Evolutionary conservation across 192 early-diverging fungal species (phyloP).

Genomic region (Rhizophagus prolifer): DNA sequence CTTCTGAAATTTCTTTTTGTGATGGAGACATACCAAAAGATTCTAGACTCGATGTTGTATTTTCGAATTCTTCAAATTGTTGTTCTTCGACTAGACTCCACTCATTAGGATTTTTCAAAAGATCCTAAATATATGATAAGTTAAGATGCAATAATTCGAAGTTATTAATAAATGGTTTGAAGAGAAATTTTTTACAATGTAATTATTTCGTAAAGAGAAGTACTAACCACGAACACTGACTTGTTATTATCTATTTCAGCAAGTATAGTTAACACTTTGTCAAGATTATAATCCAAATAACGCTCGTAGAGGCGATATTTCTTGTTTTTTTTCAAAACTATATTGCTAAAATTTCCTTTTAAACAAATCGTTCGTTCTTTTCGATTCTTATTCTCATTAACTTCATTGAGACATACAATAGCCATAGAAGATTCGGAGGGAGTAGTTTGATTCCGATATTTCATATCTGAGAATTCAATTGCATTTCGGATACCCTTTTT

Average conservation of each 20-base stretch:
- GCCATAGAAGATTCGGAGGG: too few relatives aligned
- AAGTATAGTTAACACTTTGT: constrained; percentile 24
- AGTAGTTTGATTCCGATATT: too few relatives aligned
- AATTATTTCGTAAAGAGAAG: too few relatives aligned
- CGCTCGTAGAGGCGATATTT: constrained; percentile 28
- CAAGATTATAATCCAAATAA: constrained; percentile 29
- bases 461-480: constrained; percentile 30
- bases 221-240: constrained; percentile 21
- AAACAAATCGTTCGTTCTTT: too few relatives aligned
- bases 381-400: too few relatives aligned
- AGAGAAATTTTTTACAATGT: too few relatives aligned
- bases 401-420: neutral
- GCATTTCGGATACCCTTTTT: constrained; percentile 30
- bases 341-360: too few relatives aligned
- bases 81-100: constrained; percentile 34
- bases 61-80: constrained; percentile 32
- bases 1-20: constrained; percentile 39
- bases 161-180: too few relatives aligned
- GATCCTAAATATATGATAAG: too few relatives aligned
- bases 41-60: constrained; percentile 35
- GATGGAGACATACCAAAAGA: constrained; percentile 45
- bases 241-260: constrained; percentile 17
- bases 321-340: neutral
- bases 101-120: constrained; percentile 41
- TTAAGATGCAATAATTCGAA: too few relatives aligned